These are phyloP conservation scores for Apophysomyces trapeziformis DNA, from an alignment of 371 early-diverging fungal genomes.

Conservation along the genomic window DNA sequence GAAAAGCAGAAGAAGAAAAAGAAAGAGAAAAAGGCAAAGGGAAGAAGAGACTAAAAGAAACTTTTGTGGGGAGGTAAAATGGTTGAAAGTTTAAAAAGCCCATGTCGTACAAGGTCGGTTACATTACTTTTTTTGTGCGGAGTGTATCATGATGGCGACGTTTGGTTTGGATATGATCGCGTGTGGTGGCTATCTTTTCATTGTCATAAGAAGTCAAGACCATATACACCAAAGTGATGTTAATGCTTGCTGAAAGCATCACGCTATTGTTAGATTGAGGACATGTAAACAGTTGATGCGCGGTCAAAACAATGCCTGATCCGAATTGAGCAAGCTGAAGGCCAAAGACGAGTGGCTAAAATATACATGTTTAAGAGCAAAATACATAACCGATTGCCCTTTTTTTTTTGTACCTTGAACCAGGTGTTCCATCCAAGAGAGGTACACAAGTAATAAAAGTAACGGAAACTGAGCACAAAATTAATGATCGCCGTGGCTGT, in stretches of 20 bases:
- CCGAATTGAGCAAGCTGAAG: constrained; percentile 22
- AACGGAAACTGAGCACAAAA: constrained; percentile 24
- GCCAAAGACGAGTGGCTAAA: constrained; percentile 6
- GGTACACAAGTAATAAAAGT: constrained; percentile 23
- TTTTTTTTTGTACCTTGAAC: constrained; percentile 14
- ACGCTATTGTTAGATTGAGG: constrained; percentile 27
- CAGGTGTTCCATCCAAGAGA: constrained; percentile 3
- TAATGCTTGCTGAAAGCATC: constrained; percentile 28
- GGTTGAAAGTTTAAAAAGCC: neutral
- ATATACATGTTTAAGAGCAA: neutral
- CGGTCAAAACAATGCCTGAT: constrained; percentile 22
- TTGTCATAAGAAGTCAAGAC: constrained; percentile 20
- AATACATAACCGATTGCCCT: neutral
- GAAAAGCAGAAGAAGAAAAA: constrained; percentile 22
- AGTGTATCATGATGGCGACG: constrained; percentile 2
- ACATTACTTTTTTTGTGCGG: constrained; percentile 3
- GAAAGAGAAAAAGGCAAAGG: constrained; percentile 7
- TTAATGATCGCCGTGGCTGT: constrained; percentile 25
- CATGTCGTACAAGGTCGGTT: neutral
- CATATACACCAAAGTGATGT: constrained; percentile 28
- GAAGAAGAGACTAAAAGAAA: constrained; percentile 10
- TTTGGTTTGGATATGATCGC: constrained; percentile 13
- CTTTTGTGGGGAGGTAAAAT: constrained; percentile 1
- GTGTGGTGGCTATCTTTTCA: constrained; percentile 22
- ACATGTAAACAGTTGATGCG: constrained; percentile 23